phyloP scores from a whole-genome alignment of 768 basidiomycete species.

The Rhizopogon sp. region DNA sequence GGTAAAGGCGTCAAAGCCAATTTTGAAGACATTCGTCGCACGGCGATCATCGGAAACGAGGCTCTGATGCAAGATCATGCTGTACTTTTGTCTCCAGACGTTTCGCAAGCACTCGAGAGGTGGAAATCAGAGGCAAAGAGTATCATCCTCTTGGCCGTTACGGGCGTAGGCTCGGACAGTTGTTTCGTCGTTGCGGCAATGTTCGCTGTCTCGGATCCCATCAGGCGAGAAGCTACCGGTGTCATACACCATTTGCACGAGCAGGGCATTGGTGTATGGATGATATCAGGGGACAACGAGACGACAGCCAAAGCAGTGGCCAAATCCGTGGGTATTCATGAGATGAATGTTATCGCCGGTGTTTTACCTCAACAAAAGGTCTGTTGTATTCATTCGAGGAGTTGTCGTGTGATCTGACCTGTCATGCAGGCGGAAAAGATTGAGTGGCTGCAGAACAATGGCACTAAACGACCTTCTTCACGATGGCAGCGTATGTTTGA shows the following conservation, averaged over 20 bases:
- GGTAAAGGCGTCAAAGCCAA: constrained; percentile 59
- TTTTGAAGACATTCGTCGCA: constrained; percentile 29
- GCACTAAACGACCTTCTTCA: constrained; percentile 28
- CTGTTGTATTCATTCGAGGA: not conserved
- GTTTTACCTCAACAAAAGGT: constrained; percentile 83
- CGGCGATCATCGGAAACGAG: too few relatives aligned
- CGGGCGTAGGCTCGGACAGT: constrained; percentile 2
- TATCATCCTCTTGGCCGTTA: constrained; percentile 55
- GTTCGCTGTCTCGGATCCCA: constrained; percentile 62
- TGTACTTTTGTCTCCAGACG: too few relatives aligned
- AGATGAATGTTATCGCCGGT: constrained; percentile 67
- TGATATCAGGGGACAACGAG: constrained; percentile 36
- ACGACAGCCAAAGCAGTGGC: constrained; percentile 71
- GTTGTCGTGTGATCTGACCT: constrained; percentile 2
- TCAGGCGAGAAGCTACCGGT: constrained; percentile 31
- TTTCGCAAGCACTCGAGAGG: constrained; percentile 28
- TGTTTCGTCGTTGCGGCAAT: constrained; percentile 38
- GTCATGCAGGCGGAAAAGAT: constrained; percentile 39
- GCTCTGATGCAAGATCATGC: too few relatives aligned
- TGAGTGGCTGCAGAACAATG: constrained; percentile 14
- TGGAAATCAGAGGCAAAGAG: constrained; percentile 73
- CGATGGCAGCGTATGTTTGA: constrained; percentile 23
- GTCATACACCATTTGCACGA: too few relatives aligned
- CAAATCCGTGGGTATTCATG: constrained; percentile 56
- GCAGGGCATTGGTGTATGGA: too few relatives aligned